Percentiles rank a stretch among this genome's conserved stretches.
These are phyloP conservation scores for Glonium stellatum DNA, from an alignment of 495 filamentous ascomycete genomes.

Conservation along the genomic window DNA sequence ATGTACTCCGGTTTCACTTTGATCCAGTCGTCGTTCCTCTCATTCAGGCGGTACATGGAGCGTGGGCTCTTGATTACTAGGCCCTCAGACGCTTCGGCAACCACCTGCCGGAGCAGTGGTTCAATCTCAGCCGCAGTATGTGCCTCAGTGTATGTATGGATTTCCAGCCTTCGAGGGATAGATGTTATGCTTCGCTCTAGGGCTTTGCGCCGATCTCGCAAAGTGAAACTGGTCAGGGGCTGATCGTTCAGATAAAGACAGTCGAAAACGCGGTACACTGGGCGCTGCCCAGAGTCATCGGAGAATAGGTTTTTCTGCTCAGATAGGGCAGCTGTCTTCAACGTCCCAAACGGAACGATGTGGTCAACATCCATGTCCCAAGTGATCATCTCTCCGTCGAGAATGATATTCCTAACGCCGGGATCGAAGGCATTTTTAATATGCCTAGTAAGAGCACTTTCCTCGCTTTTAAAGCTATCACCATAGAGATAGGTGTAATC, in stretches of 20 bases:
- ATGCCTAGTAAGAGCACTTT: conserved; percentile 72
- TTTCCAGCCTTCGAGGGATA: conserved; percentile 69
- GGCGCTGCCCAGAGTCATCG: conserved; percentile 56
- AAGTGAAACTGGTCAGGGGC: conserved; percentile 70
- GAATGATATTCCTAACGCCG: conserved; percentile 74
- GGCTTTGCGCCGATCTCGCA: conserved; percentile 74
- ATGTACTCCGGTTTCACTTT: conserved; percentile 99
- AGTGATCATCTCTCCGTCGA: conserved; percentile 98
- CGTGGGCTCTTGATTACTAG: conserved; percentile 91
- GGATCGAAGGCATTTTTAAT: conserved; percentile 70
- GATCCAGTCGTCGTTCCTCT: conserved; percentile 95
- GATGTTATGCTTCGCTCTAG: conserved; percentile 58
- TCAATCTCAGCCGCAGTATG: conserved; percentile 66
- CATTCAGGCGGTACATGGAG: conserved; percentile 78
- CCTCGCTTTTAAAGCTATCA: conserved; percentile 65
- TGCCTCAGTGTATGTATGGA: conserved; percentile 67
- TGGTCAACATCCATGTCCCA: conserved; percentile 88
- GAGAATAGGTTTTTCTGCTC: conserved; percentile 72
- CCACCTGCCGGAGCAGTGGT: conserved; percentile 66
- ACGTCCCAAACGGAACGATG: conserved; percentile 81
- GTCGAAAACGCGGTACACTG: conserved; percentile 81
- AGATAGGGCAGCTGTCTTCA: conserved; percentile 84
- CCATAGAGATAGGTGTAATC: conserved; percentile 96
- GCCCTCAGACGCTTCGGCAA: conserved; percentile 84
- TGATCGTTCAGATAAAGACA: conserved; percentile 80